Evolutionary conservation across 2,329 filamentous ascomycete genomes (phyloP), one percentile per base, ranked within the genome.

Genomic region (Cryphonectria nitschkei): DNA sequence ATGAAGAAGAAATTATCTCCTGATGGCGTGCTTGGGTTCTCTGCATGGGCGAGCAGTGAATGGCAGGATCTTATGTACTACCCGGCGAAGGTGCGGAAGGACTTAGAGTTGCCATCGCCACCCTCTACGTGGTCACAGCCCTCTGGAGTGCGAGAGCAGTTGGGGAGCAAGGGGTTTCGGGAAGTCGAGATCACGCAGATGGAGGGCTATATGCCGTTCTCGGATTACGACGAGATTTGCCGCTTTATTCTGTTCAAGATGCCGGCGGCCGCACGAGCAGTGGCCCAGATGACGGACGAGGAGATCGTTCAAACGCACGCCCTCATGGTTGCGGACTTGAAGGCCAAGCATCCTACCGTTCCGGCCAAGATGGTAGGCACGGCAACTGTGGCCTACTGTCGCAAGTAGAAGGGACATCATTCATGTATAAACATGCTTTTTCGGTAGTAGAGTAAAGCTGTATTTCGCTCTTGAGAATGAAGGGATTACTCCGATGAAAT

Each of bases 351-450:
- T 58, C 71, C 74, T 43, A 58, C 37, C 7, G 19, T 75, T 16
- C 73, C 74, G n/a, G 73, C 73, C 19, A 72, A 68, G 60, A 72
- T 75, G 66, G 54, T 68, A 16, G 71, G 74, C 29, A 72, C 70
- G 32, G 69, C 71, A 8, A 70, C 73, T n/a, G 70, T 75, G 52
- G 74, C 74, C 6, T 75, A 75, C 52, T 70, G 61, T 39, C 63
- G 71, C 19, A 74, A 74, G 34, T 74, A 74, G 74, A 13, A 41
- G 39, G 39, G 39, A 41, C 13, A 41, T 11, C 11, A 14, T 41
- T 41, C 39, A 9, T 41, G 9, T 41, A 14, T 14, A 3, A 13
- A 14, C 13, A 41, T 14, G 9, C 39, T 1, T 41, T 41, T 14
- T 14, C 11, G 39, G 39, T 41, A 13, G 11, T 41, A 41, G 14